phyloP scores from a whole-genome alignment of 768 basidiomycete genomes.

The Amanita rubescens region DNA sequence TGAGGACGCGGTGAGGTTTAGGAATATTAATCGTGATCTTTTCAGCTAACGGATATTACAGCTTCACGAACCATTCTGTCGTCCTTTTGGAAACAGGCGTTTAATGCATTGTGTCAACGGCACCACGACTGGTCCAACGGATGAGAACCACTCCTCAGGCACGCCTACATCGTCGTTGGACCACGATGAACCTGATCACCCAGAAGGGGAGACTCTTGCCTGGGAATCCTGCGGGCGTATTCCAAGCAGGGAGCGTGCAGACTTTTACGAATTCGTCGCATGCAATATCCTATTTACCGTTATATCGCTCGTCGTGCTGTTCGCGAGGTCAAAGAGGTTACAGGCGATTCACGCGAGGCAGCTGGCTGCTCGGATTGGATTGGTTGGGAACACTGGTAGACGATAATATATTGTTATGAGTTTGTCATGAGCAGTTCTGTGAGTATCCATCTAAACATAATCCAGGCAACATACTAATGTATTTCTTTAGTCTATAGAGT shows the following conservation, averaged over 20 bases:
- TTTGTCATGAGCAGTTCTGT: neutral
- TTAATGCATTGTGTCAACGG: slow-evolving; percentile 72
- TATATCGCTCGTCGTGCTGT: slow-evolving; percentile 56
- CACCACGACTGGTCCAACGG: slow-evolving; percentile 17
- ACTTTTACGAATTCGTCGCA: slow-evolving; percentile 88
- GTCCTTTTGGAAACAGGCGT: slow-evolving; percentile 92
- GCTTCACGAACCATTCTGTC: slow-evolving; percentile 86
- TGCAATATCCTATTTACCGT: slow-evolving; percentile 71
- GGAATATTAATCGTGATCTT: neutral
- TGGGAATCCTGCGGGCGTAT: slow-evolving; percentile 95
- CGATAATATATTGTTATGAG: slow-evolving; percentile 8
- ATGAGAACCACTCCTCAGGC: slow-evolving; percentile 4
- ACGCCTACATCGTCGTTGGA: slow-evolving; percentile 6
- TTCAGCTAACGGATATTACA: slow-evolving; percentile 20
- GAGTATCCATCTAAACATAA: too few relatives aligned
- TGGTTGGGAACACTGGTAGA: slow-evolving; percentile 38
- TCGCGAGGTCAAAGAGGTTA: slow-evolving; percentile 60
- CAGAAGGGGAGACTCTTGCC: slow-evolving; percentile 59
- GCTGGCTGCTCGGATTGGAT: slow-evolving; percentile 81
- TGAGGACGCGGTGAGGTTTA: slow-evolving; percentile 43
- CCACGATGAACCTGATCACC: slow-evolving; percentile 10
- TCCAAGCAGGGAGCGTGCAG: slow-evolving; percentile 65
- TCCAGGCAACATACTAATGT: too few relatives aligned
- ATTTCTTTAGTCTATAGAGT: too few relatives aligned
- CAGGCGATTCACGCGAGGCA: slow-evolving; percentile 71